Percentiles rank a stretch among this genome's conserved stretches.
Evolutionary conservation across 2,329 filamentous ascomycete species (phyloP).

Genomic region (Orbilia blumenaviensis): DNA sequence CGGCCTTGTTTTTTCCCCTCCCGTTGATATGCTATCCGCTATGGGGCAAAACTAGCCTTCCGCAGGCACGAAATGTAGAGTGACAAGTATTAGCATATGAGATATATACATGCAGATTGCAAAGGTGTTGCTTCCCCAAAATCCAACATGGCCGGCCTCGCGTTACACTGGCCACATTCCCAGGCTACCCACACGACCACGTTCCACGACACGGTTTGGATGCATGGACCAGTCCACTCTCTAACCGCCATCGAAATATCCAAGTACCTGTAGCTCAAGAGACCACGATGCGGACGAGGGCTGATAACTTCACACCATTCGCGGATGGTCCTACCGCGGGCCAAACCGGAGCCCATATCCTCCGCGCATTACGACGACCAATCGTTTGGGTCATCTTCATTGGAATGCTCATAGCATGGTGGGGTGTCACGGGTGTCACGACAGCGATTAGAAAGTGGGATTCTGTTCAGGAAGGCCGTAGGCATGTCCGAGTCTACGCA

Average conservation of each 20-base stretch:
- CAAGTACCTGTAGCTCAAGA: background rate
- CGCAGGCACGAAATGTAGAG: too few relatives aligned
- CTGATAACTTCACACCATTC: conserved; percentile 45
- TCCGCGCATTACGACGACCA: conserved; percentile 42
- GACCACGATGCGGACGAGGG: conserved; percentile 39
- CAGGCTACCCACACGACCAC: background rate
- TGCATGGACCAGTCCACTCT: background rate
- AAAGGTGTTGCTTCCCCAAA: conserved; percentile 17
- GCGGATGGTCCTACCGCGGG: conserved; percentile 31
- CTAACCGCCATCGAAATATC: conserved; percentile 1
- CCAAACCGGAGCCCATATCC: conserved; percentile 41
- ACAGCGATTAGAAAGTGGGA: conserved; percentile 48
- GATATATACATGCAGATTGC: background rate
- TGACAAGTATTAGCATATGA: too few relatives aligned
- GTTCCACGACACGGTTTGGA: background rate
- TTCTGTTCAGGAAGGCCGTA: conserved; percentile 18
- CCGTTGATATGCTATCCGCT: too few relatives aligned
- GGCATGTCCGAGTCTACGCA: conserved; percentile 35
- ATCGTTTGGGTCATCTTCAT: conserved; percentile 48
- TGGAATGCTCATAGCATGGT: conserved; percentile 49
- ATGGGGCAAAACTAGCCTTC: too few relatives aligned
- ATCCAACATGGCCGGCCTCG: conserved; percentile 9
- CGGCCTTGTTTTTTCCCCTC: too few relatives aligned
- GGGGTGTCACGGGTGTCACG: conserved; percentile 44
- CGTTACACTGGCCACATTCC: conserved; percentile 5